Conservation (phyloP, 306 rosid species). For the Sicyos baderoa region DNA sequence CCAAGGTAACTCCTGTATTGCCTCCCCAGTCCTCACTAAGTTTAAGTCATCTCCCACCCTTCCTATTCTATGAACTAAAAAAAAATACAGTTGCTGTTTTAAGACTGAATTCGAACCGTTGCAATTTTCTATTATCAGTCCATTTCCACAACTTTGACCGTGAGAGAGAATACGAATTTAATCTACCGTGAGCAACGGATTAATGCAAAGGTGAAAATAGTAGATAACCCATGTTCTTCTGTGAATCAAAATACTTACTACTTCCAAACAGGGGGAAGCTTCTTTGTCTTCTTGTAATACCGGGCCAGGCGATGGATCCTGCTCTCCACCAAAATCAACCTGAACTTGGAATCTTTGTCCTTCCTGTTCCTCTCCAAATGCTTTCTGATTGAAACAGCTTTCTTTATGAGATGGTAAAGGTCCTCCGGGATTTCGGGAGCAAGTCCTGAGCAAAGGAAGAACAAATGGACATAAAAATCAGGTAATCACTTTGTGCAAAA, state of each 20-base stretch:
- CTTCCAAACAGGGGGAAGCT: background rate
- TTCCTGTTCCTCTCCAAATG: background rate
- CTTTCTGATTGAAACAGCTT: background rate
- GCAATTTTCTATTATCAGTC: too few relatives aligned
- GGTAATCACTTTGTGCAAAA: background rate
- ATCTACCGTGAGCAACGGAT: background rate
- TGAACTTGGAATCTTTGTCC: background rate
- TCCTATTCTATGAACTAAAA: too few relatives aligned
- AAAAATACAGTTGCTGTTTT: too few relatives aligned
- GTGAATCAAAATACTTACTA: conserved; percentile 19
- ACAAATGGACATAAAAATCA: background rate
- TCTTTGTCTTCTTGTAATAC: background rate
- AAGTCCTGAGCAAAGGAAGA: conserved; percentile 34
- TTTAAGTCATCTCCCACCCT: too few relatives aligned
- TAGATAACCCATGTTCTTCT: background rate
- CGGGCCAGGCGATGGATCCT: background rate
- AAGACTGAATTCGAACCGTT: too few relatives aligned
- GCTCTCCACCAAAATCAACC: background rate
- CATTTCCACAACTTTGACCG: background rate
- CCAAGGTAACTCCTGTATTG: too few relatives aligned
- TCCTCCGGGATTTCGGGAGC: conserved; percentile 87
- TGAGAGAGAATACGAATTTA: background rate
- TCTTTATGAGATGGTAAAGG: background rate
- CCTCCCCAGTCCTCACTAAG: too few relatives aligned
- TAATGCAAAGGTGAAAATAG: background rate